Evolutionary conservation across 2,329 filamentous ascomycete species (phyloP), one percentile per base, ranked within the genome.

Genomic region (Paecilomyces formosus): DNA sequence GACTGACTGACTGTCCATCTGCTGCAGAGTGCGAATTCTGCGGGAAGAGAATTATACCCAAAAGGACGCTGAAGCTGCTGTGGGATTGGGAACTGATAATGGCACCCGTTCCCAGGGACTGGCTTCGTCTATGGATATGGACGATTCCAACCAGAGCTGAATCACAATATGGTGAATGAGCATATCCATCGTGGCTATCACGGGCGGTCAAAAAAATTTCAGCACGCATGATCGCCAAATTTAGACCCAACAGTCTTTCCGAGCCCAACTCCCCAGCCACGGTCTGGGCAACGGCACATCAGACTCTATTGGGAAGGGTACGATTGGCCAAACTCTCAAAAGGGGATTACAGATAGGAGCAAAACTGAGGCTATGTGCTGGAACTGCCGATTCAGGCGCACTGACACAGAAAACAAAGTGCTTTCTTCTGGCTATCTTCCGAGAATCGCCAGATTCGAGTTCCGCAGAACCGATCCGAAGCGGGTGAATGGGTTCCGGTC

Each of bases 11-110:
- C n/a, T n/a, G n/a, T 9, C 39, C 39, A 9, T 45, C n/a, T 58
- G 54, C 53, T 58, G 50, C 55, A 96, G 93, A 72, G 77, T 96
- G 57, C 91, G 92, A 72, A 83, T 90, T 67, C 78, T 99, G 60
- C 85, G 85, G 63, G 91, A 95, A 69, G 90, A 90, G 67, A 89
- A 91, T 9, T 94, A 96, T 74, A 88, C 88, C 4, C 91, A 96
- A 69, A 89, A 90, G 69, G 85, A 92, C 66, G 90, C 92, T 31
- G 90, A 96, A 70, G 90, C 89, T 15, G 91, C 88, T 0, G 80
- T 87, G 35, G 90, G 90, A 45, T 76, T 92, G 58, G 79, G 82
- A 57, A 86, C 85, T 31, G 87, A 92, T 70, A 92, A 92, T 72
- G 84, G 84, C 63, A 66, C 72, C 60, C 72, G 74, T 62, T 61